Evolutionary conservation across 805 yeast genomes (phyloP), one percentile per base, ranked within the genome.

Genomic region (Dipodascus albidus): DNA sequence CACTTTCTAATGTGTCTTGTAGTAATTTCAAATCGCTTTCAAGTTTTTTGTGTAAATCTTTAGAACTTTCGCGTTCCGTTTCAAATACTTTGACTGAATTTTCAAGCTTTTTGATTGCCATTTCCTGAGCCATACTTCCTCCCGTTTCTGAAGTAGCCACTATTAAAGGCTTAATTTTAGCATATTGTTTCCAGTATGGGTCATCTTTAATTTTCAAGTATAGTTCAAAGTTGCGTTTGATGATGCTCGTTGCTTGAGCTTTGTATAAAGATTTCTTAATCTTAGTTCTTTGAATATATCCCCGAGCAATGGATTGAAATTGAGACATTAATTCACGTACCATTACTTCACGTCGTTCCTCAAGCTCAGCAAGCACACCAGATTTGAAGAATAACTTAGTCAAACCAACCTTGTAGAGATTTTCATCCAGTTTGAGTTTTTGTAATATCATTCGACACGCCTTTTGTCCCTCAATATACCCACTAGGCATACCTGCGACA

Each of bases 131-230:
- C 54, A 78, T 79, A 2, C 80, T 73, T 62, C 80, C 83, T 44
- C 77, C 68, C 3, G 80, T 77, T 54, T 81, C 82, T 21, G 79
- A 76, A 3, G 83, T 77, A 48, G 82, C 86, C 55, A 73, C 80
- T 14, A 89, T 68, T 47, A 89, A 65, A 1, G 98, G 98, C 59
- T 85, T 87, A 59, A 91, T 70, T 52, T 79, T 78, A 20, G 80
- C 72, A 55, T 82, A 81, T 48, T 93, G 71, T 51, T 76, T 78
- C 68, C 86, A 85, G 99, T 99, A 93, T 19, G 85, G 85, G 63
- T 81, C 82, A 9, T 72, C 64, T 49, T 60, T 60, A 11, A 81
- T 63, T 11, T 71, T 68, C 54, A 76, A 74, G 55, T 82, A 80
- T 0, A 74, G 67, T 33, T 70, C 66, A 60, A 93, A 76, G 47